phyloP scores from a whole-genome alignment of 257 asterid species.

The Vinca minor region DNA sequence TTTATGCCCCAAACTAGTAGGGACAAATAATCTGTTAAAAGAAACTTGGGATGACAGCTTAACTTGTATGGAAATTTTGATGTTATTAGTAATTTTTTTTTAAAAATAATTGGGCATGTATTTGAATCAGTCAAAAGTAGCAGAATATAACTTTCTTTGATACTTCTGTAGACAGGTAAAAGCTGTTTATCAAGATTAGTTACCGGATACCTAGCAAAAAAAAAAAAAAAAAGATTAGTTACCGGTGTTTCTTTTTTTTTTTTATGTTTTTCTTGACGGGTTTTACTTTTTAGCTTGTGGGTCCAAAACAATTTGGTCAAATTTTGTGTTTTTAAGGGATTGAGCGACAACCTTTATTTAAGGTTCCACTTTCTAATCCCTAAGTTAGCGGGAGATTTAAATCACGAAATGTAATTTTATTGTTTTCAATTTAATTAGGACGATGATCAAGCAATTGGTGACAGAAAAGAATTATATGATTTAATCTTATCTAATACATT shows the following conservation, averaged over 20 bases:
- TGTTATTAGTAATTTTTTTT: not conserved
- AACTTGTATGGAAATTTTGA: constrained; percentile 1
- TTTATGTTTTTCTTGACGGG: not conserved
- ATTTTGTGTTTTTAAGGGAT: not conserved
- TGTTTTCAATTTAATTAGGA: too few species aligned
- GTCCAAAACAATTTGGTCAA: constrained; percentile 11
- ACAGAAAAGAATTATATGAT: too few species aligned
- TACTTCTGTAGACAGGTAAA: constrained; percentile 7
- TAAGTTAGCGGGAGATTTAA: too few species aligned
- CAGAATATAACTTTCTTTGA: not conserved
- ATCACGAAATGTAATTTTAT: too few species aligned
- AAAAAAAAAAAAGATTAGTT: too few species aligned
- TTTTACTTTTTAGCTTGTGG: constrained; percentile 3
- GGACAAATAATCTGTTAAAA: constrained; percentile 12
- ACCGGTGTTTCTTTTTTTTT: not conserved
- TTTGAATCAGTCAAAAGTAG: constrained; percentile 11
- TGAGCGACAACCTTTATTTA: too few species aligned
- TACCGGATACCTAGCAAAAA: too few species aligned
- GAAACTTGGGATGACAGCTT: constrained; percentile 7
- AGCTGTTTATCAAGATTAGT: constrained; percentile 13
- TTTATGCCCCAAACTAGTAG: not conserved
- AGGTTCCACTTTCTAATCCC: too few species aligned
- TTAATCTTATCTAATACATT: too few species aligned
- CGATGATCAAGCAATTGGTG: too few species aligned
- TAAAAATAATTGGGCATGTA: not conserved